Conservation (phyloP, 169 alveolate genomes). For the Plasmodium inui region DNA sequence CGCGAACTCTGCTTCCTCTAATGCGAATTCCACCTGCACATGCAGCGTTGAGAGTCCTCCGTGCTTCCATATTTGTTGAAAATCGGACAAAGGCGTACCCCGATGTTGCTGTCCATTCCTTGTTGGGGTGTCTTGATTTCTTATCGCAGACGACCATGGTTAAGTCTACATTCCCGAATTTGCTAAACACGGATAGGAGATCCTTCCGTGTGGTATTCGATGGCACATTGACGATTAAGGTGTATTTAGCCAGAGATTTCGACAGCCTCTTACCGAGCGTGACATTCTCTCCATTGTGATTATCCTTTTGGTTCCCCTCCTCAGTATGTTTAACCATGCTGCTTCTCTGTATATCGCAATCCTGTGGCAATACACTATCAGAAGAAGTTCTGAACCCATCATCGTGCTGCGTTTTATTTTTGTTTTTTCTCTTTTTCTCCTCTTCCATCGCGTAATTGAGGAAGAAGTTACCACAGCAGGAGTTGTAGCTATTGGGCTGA, state of each 20-base stretch:
- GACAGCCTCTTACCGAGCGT: neutral
- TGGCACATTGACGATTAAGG: slow-evolving; percentile 81
- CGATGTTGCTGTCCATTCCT: slow-evolving; percentile 83
- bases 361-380: neutral
- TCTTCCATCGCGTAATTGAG: neutral
- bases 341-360: neutral
- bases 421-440: neutral
- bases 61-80: slow-evolving; percentile 75
- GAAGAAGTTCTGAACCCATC: neutral
- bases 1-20: slow-evolving; percentile 80
- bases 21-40: slow-evolving; percentile 74
- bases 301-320: neutral
- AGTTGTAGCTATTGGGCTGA: neutral
- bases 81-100: slow-evolving; percentile 84
- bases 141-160: slow-evolving; percentile 83
- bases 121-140: slow-evolving; percentile 80
- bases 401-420: neutral
- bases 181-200: slow-evolving; percentile 73
- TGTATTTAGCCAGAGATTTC: slow-evolving; percentile 66
- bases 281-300: neutral
- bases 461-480: neutral
- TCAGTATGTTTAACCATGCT: neutral
- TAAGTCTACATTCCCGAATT: slow-evolving; percentile 81
- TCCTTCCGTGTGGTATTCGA: slow-evolving; percentile 80
- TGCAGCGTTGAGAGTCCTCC: slow-evolving; percentile 77